Conservation (phyloP, 2,329 filamentous ascomycete species). For the Torrubiellomyces zombiae region DNA sequence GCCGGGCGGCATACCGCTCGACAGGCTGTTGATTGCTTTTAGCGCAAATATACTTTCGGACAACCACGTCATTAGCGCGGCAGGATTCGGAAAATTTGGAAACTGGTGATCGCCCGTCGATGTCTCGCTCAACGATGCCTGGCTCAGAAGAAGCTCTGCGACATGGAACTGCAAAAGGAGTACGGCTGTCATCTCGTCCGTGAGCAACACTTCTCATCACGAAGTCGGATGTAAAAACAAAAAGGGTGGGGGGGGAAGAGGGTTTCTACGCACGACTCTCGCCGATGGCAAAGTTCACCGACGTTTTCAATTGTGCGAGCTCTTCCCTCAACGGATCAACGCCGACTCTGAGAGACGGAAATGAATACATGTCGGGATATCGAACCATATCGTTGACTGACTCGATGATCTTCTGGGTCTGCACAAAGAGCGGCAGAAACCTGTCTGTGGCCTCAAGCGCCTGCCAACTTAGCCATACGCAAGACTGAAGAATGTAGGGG, state of each 20-base stretch:
- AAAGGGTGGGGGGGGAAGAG: too few species aligned
- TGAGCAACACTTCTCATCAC: rapidly evolving
- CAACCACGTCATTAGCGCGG: constrained; percentile 12
- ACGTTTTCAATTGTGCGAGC: constrained; percentile 9
- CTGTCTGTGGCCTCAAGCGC: constrained; percentile 9
- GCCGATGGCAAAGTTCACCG: constrained; percentile 11
- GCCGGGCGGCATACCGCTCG: constrained; percentile 11
- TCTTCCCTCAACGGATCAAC: constrained; percentile 6
- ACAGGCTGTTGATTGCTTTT: constrained; percentile 12
- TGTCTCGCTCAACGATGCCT: constrained; percentile 11
- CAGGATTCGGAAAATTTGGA: too few species aligned
- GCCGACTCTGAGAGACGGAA: constrained; percentile 6
- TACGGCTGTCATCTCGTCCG: constrained; percentile 6
- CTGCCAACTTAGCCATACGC: constrained; percentile 6
- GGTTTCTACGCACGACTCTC: constrained; percentile 17
- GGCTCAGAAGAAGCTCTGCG: constrained; percentile 14
- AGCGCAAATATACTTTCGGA: constrained; percentile 15
- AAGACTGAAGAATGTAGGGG: constrained; percentile 12
- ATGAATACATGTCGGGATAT: constrained; percentile 3
- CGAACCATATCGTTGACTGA: constrained; percentile 11
- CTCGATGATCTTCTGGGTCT: constrained; percentile 14
- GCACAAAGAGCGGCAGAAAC: constrained; percentile 13
- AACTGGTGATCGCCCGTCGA: too few species aligned
- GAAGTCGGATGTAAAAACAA: too few species aligned
- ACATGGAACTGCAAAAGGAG: constrained; percentile 12